Conservation (phyloP, 192 early-diverging fungal genomes). For the Neocallimastix lanati region DNA sequence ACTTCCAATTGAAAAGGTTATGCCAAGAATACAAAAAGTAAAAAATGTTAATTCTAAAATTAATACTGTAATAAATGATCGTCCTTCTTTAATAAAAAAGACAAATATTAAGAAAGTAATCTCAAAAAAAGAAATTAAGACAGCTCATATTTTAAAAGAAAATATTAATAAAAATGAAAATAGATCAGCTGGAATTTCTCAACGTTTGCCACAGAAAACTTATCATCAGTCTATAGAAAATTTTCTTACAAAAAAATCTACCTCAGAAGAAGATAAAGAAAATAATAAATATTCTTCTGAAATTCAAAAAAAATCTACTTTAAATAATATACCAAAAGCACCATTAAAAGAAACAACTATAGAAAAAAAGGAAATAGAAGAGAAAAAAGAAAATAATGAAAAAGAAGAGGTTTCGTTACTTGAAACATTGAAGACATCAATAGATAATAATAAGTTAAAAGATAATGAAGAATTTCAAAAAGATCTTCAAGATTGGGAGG, state of each 20-base stretch:
- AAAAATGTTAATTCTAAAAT: neutral
- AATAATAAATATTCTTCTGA: neutral
- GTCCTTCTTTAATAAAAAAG: neutral
- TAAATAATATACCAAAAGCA: neutral
- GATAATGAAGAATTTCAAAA: neutral
- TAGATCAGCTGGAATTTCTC: neutral
- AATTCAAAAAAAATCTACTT: neutral
- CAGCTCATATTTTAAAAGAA: neutral
- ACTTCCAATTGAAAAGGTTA: neutral
- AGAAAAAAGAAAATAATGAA: neutral
- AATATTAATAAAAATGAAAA: neutral
- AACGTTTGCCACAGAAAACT: neutral
- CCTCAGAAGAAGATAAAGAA: neutral
- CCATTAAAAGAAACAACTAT: neutral
- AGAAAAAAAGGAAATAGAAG: neutral
- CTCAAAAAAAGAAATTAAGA: neutral
- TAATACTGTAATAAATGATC: neutral
- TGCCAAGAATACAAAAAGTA: neutral
- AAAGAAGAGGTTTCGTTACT: neutral
- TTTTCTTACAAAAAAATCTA: neutral
- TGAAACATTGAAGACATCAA: neutral
- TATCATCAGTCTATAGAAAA: neutral
- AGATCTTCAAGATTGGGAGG: slow-evolving; percentile 31
- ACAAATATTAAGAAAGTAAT: neutral
- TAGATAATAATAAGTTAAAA: neutral